These are phyloP conservation scores for Trichoderma sp. DNA, from an alignment of 2,329 filamentous ascomycete species.

Conservation along the genomic window DNA sequence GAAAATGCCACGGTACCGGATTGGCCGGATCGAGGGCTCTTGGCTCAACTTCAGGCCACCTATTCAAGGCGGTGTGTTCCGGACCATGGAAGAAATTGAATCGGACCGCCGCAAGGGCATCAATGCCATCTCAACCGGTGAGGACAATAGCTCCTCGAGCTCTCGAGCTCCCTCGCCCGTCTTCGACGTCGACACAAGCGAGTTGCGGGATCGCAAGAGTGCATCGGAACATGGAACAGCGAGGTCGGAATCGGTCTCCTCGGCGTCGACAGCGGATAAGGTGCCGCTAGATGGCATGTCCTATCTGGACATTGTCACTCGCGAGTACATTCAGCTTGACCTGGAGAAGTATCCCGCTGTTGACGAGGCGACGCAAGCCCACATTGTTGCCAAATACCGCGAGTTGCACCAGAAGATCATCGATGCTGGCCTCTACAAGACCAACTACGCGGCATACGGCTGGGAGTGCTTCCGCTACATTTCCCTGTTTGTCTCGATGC, in stretches of 20 bases:
- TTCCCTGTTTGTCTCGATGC: conserved; percentile 53
- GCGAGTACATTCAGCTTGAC: conserved; percentile 68
- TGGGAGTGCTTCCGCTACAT: conserved; percentile 60
- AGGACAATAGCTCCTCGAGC: conserved; percentile 50
- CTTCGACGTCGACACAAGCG: conserved; percentile 47
- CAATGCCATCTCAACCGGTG: conserved; percentile 31
- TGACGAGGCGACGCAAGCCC: conserved; percentile 47
- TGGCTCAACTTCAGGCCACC: conserved; percentile 91
- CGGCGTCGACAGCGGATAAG: conserved; percentile 58
- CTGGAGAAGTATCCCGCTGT: conserved; percentile 76
- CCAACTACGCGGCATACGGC: conserved; percentile 59
- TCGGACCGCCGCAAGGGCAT: conserved; percentile 39
- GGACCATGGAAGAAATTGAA: conserved; percentile 47
- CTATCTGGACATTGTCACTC: conserved; percentile 72
- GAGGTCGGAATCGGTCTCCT: conserved; percentile 59
- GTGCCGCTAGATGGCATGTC: conserved; percentile 55
- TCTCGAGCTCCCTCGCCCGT: conserved; percentile 57
- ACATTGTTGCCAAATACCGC: conserved; percentile 59
- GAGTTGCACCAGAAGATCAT: conserved; percentile 57
- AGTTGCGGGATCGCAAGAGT: conserved; percentile 39
- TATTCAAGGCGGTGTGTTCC: conserved; percentile 84
- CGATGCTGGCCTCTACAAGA: conserved; percentile 60
- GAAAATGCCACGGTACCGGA: conserved; percentile 79
- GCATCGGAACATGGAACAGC: conserved; percentile 29
- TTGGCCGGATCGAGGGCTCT: conserved; percentile 76